These are phyloP conservation scores for Lachnellula hyalina DNA, from an alignment of 2,329 filamentous ascomycete species.

Conservation along the genomic window DNA sequence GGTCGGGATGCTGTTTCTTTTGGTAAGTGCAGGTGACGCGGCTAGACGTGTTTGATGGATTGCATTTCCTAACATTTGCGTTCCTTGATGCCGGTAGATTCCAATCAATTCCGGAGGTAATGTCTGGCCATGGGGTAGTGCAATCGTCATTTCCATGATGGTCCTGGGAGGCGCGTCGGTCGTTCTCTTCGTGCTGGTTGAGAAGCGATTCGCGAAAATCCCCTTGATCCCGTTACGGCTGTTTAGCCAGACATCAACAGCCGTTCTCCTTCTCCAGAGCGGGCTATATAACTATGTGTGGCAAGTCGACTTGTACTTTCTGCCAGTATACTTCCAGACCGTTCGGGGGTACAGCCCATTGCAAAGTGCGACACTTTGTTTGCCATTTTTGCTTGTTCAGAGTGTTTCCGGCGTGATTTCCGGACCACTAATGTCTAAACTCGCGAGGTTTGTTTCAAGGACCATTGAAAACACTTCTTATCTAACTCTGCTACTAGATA, in stretches of 20 bases:
- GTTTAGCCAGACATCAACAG: slow-evolving; percentile 42
- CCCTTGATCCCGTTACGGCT: slow-evolving; percentile 70
- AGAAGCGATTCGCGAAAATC: slow-evolving; percentile 47
- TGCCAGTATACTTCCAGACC: slow-evolving; percentile 27
- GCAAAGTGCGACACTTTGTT: slow-evolving; percentile 23
- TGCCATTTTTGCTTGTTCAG: slow-evolving; percentile 25
- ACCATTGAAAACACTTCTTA: background rate
- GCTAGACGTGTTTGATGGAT: background rate
- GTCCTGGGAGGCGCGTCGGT: slow-evolving; percentile 23
- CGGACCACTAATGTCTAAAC: slow-evolving; percentile 22
- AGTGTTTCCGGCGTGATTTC: slow-evolving; percentile 20
- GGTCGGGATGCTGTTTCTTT: slow-evolving; percentile 13
- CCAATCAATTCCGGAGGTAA: slow-evolving; percentile 39
- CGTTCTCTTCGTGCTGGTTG: slow-evolving; percentile 42
- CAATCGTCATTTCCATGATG: slow-evolving; percentile 28
- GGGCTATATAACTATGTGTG: slow-evolving; percentile 47
- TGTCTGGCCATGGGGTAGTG: slow-evolving; percentile 31
- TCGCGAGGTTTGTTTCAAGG: slow-evolving; percentile 1
- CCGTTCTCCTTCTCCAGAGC: slow-evolving; percentile 16
- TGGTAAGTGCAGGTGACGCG: slow-evolving; percentile 6
- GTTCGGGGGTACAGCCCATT: slow-evolving; percentile 22
- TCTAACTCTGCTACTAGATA: slow-evolving; percentile 9
- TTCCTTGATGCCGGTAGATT: slow-evolving; percentile 8
- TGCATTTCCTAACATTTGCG: background rate
- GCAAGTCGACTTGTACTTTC: slow-evolving; percentile 37